Evolutionary conservation across 257 asterid genomes (phyloP).

Genomic region (Mitragyna speciosa): DNA sequence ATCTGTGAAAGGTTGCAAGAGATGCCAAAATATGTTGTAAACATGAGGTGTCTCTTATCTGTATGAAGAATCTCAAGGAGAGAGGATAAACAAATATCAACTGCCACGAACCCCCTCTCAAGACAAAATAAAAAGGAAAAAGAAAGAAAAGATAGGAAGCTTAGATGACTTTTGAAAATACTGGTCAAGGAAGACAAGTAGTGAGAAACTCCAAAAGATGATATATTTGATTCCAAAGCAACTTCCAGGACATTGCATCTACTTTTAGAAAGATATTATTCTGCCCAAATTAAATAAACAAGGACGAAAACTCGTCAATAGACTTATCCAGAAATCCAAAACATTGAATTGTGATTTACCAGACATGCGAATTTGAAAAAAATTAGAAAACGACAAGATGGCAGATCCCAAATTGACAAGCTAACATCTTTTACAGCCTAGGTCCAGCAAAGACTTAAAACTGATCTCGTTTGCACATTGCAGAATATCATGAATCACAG

Average conservation of each 20-base stretch:
- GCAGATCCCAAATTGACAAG: background rate
- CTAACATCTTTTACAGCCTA: background rate
- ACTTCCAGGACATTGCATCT: background rate
- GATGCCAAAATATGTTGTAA: background rate
- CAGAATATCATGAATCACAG: background rate
- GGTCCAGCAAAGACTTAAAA: background rate
- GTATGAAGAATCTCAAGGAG: background rate
- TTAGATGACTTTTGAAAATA: background rate
- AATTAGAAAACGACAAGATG: background rate
- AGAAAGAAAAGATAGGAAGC: background rate
- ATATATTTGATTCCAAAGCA: slow-evolving; percentile 5
- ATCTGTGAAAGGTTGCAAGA: background rate
- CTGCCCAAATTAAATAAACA: background rate
- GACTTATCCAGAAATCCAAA: background rate
- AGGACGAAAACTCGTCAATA: background rate
- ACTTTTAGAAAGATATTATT: background rate
- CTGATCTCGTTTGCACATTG: background rate
- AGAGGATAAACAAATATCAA: background rate
- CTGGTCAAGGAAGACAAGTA: background rate
- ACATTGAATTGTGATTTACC: background rate
- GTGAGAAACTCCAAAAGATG: slow-evolving; percentile 1
- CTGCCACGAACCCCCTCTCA: background rate
- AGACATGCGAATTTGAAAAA: background rate
- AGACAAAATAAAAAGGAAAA: background rate
- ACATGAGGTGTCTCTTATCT: background rate